Conservation (phyloP, 352 stramenopile genomes). For the Achlya hypogyna region DNA sequence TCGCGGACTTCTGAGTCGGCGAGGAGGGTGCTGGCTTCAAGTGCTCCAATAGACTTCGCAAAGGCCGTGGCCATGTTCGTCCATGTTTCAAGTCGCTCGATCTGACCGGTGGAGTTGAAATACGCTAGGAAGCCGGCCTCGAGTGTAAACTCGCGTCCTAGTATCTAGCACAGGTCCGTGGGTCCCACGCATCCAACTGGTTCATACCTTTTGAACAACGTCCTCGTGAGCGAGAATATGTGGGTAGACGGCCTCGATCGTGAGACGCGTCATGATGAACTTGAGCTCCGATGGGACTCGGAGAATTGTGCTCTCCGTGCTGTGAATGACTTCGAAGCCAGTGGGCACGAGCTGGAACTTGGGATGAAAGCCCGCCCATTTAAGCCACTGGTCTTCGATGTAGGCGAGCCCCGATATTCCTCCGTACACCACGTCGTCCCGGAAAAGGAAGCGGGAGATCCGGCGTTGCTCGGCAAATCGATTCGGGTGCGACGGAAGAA, state of each 20-base stretch:
- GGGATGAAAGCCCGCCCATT: background rate
- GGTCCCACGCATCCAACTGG: background rate
- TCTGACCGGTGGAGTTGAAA: background rate
- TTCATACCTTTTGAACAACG: background rate
- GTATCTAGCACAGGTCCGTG: background rate
- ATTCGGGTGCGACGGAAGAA: background rate
- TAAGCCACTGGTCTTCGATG: constrained; percentile 5
- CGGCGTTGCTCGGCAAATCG: background rate
- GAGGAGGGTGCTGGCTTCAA: background rate
- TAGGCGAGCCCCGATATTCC: background rate
- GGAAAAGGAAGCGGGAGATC: background rate
- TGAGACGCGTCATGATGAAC: background rate
- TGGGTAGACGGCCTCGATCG: background rate
- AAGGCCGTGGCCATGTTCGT: background rate
- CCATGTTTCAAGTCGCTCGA: constrained; percentile 1
- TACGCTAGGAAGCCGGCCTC: background rate
- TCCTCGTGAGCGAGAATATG: background rate
- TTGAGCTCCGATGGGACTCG: background rate
- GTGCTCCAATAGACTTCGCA: background rate
- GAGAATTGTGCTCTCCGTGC: background rate
- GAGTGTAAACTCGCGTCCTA: background rate
- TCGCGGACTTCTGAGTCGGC: background rate
- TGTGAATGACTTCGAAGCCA: background rate
- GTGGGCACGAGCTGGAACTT: constrained; percentile 1
- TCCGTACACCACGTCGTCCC: background rate